Evolutionary conservation across 805 yeast genomes (phyloP).

Genomic region (Metschnikowia continentalis): DNA sequence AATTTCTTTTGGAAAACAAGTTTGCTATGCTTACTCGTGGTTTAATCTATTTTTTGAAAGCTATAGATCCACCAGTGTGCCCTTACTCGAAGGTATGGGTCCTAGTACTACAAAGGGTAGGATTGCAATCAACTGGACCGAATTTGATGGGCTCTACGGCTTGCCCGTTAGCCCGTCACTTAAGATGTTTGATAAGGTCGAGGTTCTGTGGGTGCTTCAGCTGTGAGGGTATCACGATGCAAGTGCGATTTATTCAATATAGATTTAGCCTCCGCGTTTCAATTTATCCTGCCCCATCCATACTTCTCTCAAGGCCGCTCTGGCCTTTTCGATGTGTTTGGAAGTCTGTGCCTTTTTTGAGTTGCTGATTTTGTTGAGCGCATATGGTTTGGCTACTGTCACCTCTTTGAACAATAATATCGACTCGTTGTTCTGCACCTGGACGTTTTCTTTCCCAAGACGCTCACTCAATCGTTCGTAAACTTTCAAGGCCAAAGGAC

Average conservation of each 20-base stretch:
- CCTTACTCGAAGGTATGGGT: slow-evolving; percentile 7
- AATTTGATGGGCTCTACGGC: slow-evolving; percentile 69
- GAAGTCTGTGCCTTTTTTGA: slow-evolving; percentile 20
- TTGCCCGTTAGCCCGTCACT: slow-evolving; percentile 46
- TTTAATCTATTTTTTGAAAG: slow-evolving; percentile 27
- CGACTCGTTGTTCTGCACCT: slow-evolving; percentile 37
- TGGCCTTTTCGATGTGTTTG: slow-evolving; percentile 20
- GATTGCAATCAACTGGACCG: slow-evolving; percentile 25
- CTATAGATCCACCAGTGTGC: slow-evolving; percentile 4
- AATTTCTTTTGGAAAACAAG: slow-evolving; percentile 12
- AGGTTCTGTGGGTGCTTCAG: slow-evolving; percentile 33
- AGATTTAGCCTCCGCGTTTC: slow-evolving; percentile 24
- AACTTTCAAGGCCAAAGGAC: slow-evolving; percentile 22
- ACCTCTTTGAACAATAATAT: slow-evolving; percentile 39
- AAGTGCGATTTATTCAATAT: background rate
- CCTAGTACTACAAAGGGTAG: background rate
- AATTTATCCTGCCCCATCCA: slow-evolving; percentile 27
- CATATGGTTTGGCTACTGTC: slow-evolving; percentile 36
- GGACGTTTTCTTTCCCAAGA: slow-evolving; percentile 32
- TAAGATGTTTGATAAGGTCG: slow-evolving; percentile 48
- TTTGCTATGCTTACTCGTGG: slow-evolving; percentile 25
- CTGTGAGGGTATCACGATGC: slow-evolving; percentile 1
- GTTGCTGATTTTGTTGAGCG: slow-evolving; percentile 27
- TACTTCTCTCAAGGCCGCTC: slow-evolving; percentile 22
- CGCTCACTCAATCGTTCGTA: slow-evolving; percentile 43